Base-by-base conservation (phyloP, 257 asterid species). In the Gentiana macrophylla region DNA sequence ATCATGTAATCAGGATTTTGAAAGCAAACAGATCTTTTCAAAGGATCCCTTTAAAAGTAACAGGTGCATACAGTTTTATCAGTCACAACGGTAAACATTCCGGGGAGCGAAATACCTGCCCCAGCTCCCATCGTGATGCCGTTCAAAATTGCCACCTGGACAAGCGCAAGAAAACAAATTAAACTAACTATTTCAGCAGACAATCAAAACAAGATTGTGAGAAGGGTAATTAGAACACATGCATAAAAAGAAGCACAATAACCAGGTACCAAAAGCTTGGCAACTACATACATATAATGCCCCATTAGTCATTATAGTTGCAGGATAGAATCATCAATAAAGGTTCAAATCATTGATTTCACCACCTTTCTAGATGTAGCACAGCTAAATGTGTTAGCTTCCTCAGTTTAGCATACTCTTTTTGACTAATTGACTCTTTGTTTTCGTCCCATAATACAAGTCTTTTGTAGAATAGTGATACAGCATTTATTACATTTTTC, bases 51-150 rank as follows among this genome's bases (percentile, higher is more conserved):
- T 33, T 44, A 43, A 49, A 47, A 57, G 74, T 69, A 77, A 70
- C 35, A 49, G 79, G 62, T 73, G 71, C 98, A 62, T 91, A 91
- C 98, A 60, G 98, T 92, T 85, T 73, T 85, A 77, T 92, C 91
- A 67, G 98, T 85, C 72, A 86, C 98, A 70, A 88, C 66, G 57
- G 93, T 93, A 66, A 79, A 92, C 97, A 88, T 92, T 83, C 98
- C 97, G 37, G 95, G 94, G 48, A 85, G 85, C 70, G 98, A 80
- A 75, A 88, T 83, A 71, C 94, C 97, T 67, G 95, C 97, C 70
- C 97, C 97, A 38, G 81, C 82, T 49, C 98, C 98, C 97, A 92
- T 81, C 63, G 88, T 82, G 55, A 81, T 55, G 62, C 98, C 98
- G 54, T 92, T 86, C 86, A 92, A 76, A 52, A 92, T 85, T 69